These are phyloP conservation scores for Boletus sp. DNA, from an alignment of 768 basidiomycete genomes.

Conservation along the genomic window DNA sequence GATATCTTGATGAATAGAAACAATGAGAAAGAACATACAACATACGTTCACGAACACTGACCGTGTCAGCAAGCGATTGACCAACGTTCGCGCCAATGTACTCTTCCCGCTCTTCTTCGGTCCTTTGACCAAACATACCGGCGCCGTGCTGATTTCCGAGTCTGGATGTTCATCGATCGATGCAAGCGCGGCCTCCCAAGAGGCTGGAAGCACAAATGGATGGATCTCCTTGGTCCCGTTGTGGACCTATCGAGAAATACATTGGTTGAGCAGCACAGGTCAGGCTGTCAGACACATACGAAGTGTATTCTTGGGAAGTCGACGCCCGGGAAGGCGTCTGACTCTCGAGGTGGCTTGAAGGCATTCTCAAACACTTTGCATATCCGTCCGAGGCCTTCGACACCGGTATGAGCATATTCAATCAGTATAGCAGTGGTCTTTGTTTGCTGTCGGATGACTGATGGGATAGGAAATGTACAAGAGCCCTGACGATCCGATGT, in stretches of 20 bases:
- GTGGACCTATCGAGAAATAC: slow-evolving; percentile 21
- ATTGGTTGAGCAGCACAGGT: slow-evolving; percentile 12
- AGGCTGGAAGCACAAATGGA: slow-evolving; percentile 36
- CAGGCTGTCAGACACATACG: slow-evolving; percentile 34
- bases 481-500: slow-evolving; percentile 10
- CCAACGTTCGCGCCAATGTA: slow-evolving; percentile 71
- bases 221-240: slow-evolving; percentile 29
- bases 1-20: slow-evolving; percentile 47
- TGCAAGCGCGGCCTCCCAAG: slow-evolving; percentile 35
- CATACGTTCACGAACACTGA: slow-evolving; percentile 26
- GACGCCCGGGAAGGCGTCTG: slow-evolving; percentile 32
- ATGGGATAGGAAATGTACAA: slow-evolving; percentile 15
- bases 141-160: slow-evolving; percentile 20
- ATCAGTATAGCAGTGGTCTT: slow-evolving; percentile 50
- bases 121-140: slow-evolving; percentile 72
- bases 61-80: slow-evolving; percentile 67
- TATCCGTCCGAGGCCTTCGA: slow-evolving; percentile 65
- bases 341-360: slow-evolving; percentile 51
- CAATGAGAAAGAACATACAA: background rate
- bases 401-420: slow-evolving; percentile 54
- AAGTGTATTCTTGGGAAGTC: slow-evolving; percentile 49
- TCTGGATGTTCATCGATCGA: background rate
- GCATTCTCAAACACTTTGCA: slow-evolving; percentile 61
- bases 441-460: slow-evolving; percentile 8
- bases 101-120: slow-evolving; percentile 90